Evolutionary conservation across 169 alveolate genomes (phyloP), one percentile per base, ranked within the genome.

Genomic region (Hepatocystis sp.): DNA sequence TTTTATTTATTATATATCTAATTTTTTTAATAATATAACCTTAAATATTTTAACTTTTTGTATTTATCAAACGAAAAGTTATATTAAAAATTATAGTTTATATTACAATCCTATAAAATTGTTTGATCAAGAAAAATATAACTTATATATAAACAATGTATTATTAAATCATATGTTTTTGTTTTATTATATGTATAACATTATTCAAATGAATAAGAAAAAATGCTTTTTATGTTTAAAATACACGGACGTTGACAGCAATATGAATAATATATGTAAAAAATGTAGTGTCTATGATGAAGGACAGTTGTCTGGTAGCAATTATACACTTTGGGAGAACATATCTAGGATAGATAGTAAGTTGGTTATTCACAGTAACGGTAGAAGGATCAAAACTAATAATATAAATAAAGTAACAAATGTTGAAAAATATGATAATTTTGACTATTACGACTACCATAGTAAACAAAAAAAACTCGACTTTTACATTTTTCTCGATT

Each of bases 71-170:
- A 64, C 84, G 10, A 81, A 81, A 55, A 27, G 55, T 42, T 81
- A 84, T 28, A 81, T 81, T 51, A 64, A 40, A 7, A 36, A 61
- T 51, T n/a, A n/a, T n/a, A 39, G 36, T 10, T 39, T 46, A n/a
- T 81, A 81, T 63, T 81, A 81, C 39, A 81, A 56, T 19, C 89
- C 89, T 7, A 3, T 64, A 21, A 81, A 81, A 47, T 40, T 81
- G 28, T 81, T 81, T 61, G 81, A 81, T 25, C 84, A 60, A 44
- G 89, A 81, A 81, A 81, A 81, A 46, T 81, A 81, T 40, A 81
- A 81, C 51, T 55, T 81, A 25, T 81, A 63, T 23, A 81, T 81
- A n/a, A 81, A 81, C 60, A 81, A 81, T 81, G 42, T 81, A 53
- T 36, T 51, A 27, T 49, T 81, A 32, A 81, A 81, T 27, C 89